Evolutionary conservation across 805 yeast species (phyloP).

Genomic region (Pichia pseudocactophila): DNA sequence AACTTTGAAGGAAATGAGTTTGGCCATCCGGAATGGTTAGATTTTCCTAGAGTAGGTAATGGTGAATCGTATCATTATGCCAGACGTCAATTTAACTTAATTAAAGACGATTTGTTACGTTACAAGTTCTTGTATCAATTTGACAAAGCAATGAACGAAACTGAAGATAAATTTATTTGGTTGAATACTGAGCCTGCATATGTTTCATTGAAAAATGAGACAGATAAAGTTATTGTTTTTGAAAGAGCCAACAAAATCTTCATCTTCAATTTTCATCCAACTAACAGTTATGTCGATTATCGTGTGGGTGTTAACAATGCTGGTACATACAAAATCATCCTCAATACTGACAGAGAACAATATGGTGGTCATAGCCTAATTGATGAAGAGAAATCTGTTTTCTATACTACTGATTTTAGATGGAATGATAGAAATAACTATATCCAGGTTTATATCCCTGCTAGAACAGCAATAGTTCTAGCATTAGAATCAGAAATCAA

Average conservation of each 20-base stretch:
- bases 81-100: conserved; percentile 85
- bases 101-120: conserved; percentile 70
- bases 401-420: conserved; percentile 58
- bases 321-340: conserved; percentile 66
- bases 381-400: conserved; percentile 43
- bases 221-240: conserved; percentile 80
- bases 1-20: conserved; percentile 97
- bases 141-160: conserved; percentile 75
- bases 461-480: conserved; percentile 56
- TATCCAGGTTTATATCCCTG: conserved; percentile 74
- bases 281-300: conserved; percentile 74
- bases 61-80: conserved; percentile 87
- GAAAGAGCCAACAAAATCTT: conserved; percentile 83
- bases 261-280: conserved; percentile 85
- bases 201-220: conserved; percentile 79
- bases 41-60: conserved; percentile 89
- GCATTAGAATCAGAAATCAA: conserved; percentile 33
- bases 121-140: conserved; percentile 73
- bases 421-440: conserved; percentile 81
- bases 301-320: conserved; percentile 80
- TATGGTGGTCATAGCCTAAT: conserved; percentile 82
- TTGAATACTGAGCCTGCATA: conserved; percentile 65
- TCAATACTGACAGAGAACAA: conserved; percentile 61
- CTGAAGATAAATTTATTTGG: conserved; percentile 67
- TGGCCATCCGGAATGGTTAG: conserved; percentile 99